Evolutionary conservation across 2,329 filamentous ascomycete genomes (phyloP).

Genomic region (Stachybotrys chlorohalonatus): DNA sequence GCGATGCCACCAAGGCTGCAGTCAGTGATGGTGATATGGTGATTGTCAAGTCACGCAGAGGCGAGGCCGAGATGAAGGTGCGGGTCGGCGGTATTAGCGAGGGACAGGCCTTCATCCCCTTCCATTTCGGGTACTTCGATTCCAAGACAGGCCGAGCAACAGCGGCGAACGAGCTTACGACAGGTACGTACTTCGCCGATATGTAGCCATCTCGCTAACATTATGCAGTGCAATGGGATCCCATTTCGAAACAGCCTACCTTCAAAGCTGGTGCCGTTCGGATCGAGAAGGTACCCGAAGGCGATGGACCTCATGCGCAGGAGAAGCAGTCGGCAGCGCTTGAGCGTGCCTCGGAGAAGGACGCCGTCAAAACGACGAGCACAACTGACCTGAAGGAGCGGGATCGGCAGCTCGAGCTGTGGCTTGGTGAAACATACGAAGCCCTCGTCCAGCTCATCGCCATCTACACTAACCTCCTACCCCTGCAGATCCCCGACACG

Average conservation of each 20-base stretch:
- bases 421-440: constrained; percentile 22
- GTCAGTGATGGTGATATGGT: constrained; percentile 13
- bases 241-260: constrained; percentile 25
- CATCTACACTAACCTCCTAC: constrained; percentile 15
- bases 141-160: constrained; percentile 17
- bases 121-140: constrained; percentile 28
- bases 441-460: constrained; percentile 11
- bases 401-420: constrained; percentile 17
- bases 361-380: constrained; percentile 3
- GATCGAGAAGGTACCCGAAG: constrained; percentile 16
- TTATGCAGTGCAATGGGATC: constrained; percentile 13
- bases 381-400: constrained; percentile 6
- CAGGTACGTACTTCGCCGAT: constrained; percentile 11
- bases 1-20: constrained; percentile 15
- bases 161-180: constrained; percentile 27
- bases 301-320: constrained; percentile 1
- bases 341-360: constrained; percentile 4
- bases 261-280: constrained; percentile 25
- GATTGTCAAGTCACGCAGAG: constrained; percentile 18
- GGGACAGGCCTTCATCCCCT: constrained; percentile 27
- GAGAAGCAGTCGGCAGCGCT: constrained; percentile 16
- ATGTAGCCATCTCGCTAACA: background rate
- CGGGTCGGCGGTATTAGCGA: constrained; percentile 12
- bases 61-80: constrained; percentile 20
- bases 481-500: constrained; percentile 14